Evolutionary conservation across 2,329 filamentous ascomycete species (phyloP).

Genomic region (Aureobasidium lini): DNA sequence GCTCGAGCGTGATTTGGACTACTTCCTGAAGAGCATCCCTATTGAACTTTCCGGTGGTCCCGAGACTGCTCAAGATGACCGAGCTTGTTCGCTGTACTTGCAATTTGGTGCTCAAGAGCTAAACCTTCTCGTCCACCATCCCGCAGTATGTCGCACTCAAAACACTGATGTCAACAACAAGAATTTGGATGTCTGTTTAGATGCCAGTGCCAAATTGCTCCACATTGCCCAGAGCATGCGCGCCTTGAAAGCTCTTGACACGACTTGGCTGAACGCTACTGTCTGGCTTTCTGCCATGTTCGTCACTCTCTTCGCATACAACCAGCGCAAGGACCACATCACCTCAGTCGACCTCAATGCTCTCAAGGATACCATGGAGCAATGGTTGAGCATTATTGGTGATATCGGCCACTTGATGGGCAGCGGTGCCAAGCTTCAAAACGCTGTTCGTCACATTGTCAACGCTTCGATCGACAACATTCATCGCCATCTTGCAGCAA

Average conservation of each 20-base stretch:
- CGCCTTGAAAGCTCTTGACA: conserved; percentile 62
- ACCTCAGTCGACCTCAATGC: conserved; percentile 50
- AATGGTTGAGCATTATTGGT: conserved; percentile 60
- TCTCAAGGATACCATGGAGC: conserved; percentile 60
- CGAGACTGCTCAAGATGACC: conserved; percentile 38
- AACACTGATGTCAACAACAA: conserved; percentile 55
- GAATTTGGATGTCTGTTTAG: conserved; percentile 52
- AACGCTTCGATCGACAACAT: conserved; percentile 42
- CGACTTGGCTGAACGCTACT: conserved; percentile 68
- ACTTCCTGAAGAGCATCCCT: conserved; percentile 59
- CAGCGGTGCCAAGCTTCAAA: conserved; percentile 41
- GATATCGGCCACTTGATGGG: conserved; percentile 61
- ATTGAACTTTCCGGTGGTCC: conserved; percentile 47
- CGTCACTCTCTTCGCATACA: conserved; percentile 61
- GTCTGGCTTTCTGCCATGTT: conserved; percentile 68
- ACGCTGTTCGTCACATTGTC: conserved; percentile 43
- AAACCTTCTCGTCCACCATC: conserved; percentile 46
- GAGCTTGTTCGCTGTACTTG: conserved; percentile 43
- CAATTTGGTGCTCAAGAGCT: conserved; percentile 43
- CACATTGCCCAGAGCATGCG: conserved; percentile 52
- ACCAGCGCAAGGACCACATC: conserved; percentile 56
- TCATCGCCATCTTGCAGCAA: conserved; percentile 36
- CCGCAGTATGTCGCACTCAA: conserved; percentile 41
- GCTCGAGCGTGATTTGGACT: conserved; percentile 57
- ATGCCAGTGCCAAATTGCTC: conserved; percentile 58